These are phyloP conservation scores for Apiospora sp. DNA, from an alignment of 2,329 filamentous ascomycete species.

Conservation along the genomic window DNA sequence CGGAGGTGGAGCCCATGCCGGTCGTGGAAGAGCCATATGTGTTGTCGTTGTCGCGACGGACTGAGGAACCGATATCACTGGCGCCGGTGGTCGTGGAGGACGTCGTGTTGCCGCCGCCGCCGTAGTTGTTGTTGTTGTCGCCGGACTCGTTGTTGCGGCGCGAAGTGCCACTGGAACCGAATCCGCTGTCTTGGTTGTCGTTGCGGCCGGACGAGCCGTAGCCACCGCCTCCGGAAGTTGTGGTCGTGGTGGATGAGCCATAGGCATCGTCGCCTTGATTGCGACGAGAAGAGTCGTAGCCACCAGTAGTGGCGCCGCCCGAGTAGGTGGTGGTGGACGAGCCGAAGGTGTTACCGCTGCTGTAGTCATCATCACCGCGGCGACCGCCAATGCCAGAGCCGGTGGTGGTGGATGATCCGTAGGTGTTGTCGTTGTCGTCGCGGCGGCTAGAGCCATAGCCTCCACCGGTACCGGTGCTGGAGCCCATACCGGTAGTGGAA, in stretches of 20 bases:
- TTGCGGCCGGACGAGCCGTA: slow-evolving; percentile 32
- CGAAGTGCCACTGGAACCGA: slow-evolving; percentile 17
- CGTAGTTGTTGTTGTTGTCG: slow-evolving; percentile 46
- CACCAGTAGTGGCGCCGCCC: slow-evolving; percentile 21
- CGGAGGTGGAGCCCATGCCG: neutral
- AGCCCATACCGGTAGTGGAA: slow-evolving; percentile 6
- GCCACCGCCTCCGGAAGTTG: neutral
- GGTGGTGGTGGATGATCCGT: slow-evolving; percentile 33
- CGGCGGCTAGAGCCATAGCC: slow-evolving; percentile 34
- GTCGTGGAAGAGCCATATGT: slow-evolving; percentile 29
- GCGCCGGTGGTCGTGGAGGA: slow-evolving; percentile 30
- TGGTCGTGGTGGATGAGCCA: slow-evolving; percentile 18
- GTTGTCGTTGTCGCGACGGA: slow-evolving; percentile 26
- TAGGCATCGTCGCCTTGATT: slow-evolving; percentile 27
- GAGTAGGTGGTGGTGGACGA: slow-evolving; percentile 29
- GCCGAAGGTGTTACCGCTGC: slow-evolving; percentile 36
- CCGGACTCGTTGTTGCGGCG: slow-evolving; percentile 49
- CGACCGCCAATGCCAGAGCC: slow-evolving; percentile 34
- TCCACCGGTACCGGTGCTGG: slow-evolving; percentile 23
- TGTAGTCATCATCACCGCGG: slow-evolving; percentile 36
- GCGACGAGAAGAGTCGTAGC: slow-evolving; percentile 31
- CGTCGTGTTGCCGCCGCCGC: slow-evolving; percentile 30
- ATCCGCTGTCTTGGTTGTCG: slow-evolving; percentile 23
- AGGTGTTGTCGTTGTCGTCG: slow-evolving; percentile 31
- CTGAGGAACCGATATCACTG: neutral